Evolutionary conservation across 345 rosid species (phyloP), one percentile per base, ranked within the genome.

Genomic region (Zanthoxylum bungeanum): DNA sequence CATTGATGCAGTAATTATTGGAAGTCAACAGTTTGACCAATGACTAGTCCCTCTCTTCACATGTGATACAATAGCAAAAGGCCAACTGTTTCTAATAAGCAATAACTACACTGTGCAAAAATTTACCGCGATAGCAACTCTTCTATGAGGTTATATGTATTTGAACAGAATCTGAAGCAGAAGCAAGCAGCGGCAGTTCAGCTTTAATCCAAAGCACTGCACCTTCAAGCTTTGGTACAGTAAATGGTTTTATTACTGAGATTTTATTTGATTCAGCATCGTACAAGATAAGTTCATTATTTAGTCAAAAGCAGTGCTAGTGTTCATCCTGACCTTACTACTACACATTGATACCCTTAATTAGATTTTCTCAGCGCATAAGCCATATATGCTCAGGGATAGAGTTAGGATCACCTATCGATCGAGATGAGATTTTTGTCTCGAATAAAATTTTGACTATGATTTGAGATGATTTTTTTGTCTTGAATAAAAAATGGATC

Each of bases 21-120:
- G 60, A 39, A 64, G 46, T 71, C 62, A 52, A 67, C 64, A 73
- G 31, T 76, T 82, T 82, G 80, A 78, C 82, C 34, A 67, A 70
- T 67, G 82, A 81, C 79, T 30, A 58, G 74, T 67, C 69, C 39
- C 36, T 68, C 30, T 68, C 36, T 57, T 16, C 14, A 12, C 68
- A 44, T 51, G 69, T 68, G 72, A 67, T 63, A 61, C 68, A 33
- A 42, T 52, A 44, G 47, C 52, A 36, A 53, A 68, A 73, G 40
- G 70, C 65, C 68, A 65, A 66, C 69, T 46, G 69, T 78, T 10
- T 46, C 6, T 11, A 24, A 5, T 52, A 69, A 60, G n/a, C 25
- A 55, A 53, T 57, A 57, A 56, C 63, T 70, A 78, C 58, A 62
- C 78, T 62, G 75, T 78, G 76, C 64, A 61, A 73, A 73, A 71